phyloP scores from a whole-genome alignment of 23 red algal species.

The Agarophyton chilense region DNA sequence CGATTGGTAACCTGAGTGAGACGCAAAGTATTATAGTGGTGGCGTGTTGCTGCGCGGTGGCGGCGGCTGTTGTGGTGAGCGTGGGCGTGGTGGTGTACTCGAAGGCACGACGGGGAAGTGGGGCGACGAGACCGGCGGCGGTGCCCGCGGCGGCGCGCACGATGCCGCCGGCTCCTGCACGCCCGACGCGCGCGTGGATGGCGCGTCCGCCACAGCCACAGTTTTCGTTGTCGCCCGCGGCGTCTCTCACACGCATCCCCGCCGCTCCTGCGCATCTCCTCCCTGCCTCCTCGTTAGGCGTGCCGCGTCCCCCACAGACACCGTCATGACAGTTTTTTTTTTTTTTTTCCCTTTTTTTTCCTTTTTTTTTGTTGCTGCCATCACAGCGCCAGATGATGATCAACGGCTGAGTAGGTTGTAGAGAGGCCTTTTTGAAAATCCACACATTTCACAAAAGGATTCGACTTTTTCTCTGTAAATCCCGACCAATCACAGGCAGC shows the following conservation, averaged over 20 bases:
- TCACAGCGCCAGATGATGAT: too few relatives aligned
- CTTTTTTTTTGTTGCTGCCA: too few relatives aligned
- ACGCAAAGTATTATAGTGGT: constrained; percentile 15
- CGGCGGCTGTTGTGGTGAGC: background rate
- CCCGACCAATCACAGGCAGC: too few relatives aligned
- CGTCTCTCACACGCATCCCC: background rate
- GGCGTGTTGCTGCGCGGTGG: background rate
- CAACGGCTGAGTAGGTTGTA: too few relatives aligned
- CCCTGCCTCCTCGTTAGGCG: too few relatives aligned
- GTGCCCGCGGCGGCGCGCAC: background rate
- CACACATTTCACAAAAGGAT: too few relatives aligned
- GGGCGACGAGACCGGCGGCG: background rate
- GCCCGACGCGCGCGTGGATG: background rate
- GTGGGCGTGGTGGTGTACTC: background rate
- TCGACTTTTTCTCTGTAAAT: too few relatives aligned
- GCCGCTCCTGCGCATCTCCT: background rate
- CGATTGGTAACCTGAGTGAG: background rate
- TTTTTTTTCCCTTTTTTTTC: too few relatives aligned
- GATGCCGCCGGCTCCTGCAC: background rate
- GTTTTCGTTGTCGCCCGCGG: background rate
- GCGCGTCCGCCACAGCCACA: background rate
- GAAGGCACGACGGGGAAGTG: background rate
- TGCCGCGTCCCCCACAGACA: too few relatives aligned
- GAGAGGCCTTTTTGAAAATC: too few relatives aligned
- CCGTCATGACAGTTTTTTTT: too few relatives aligned